Conservation (phyloP, 768 basidiomycete species). For the Coprinopsis sp. region DNA sequence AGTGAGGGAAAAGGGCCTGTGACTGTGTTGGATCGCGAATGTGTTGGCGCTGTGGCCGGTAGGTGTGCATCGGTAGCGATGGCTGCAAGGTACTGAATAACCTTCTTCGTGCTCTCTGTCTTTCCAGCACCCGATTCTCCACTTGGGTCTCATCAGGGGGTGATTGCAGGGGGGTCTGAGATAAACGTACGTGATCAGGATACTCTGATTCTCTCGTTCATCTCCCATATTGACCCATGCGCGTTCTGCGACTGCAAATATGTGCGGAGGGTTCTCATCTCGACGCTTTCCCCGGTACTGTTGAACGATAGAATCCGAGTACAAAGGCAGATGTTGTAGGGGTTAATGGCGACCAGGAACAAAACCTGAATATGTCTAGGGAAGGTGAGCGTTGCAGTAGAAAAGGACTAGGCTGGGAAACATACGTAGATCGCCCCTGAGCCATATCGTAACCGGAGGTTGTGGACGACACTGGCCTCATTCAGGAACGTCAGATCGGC, state of each 20-base stretch:
- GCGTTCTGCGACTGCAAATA: slow-evolving; percentile 94
- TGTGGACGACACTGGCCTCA: slow-evolving; percentile 98
- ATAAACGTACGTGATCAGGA: slow-evolving; percentile 85
- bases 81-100: slow-evolving; percentile 97
- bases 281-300: slow-evolving; percentile 87
- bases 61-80: slow-evolving; percentile 82
- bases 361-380: slow-evolving; percentile 87
- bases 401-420: slow-evolving; percentile 12
- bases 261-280: slow-evolving; percentile 92
- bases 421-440: slow-evolving; percentile 89
- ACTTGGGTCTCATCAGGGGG: slow-evolving; percentile 33
- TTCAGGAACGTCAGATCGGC: slow-evolving; percentile 97
- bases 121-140: slow-evolving; percentile 99
- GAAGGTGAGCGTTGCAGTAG: slow-evolving; percentile 8
- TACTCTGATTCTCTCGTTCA: slow-evolving; percentile 95
- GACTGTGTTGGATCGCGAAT: slow-evolving; percentile 64
- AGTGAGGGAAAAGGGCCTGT: slow-evolving; percentile 55
- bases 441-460: slow-evolving; percentile 86
- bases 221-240: slow-evolving; percentile 99
- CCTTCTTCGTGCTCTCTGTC: slow-evolving; percentile 98
- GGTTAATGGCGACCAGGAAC: slow-evolving; percentile 99
- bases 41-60: slow-evolving; percentile 47
- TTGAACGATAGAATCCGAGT: slow-evolving; percentile 82
- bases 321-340: slow-evolving; percentile 90
- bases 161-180: slow-evolving; percentile 1